Conservation (phyloP, 176 grass and related monocot genomes). For the Alopecurus myosuroides region DNA sequence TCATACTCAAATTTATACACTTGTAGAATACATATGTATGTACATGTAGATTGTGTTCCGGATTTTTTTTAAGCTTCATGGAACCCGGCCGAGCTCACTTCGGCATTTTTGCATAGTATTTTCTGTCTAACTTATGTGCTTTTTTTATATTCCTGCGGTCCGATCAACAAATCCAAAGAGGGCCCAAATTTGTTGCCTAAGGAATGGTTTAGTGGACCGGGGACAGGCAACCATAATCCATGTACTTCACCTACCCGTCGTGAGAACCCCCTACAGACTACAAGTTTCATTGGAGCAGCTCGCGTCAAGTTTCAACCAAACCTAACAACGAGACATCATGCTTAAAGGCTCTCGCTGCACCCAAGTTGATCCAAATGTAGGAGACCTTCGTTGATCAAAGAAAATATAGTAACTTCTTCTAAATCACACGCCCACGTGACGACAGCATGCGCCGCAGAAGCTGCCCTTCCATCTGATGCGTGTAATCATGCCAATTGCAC, state of each 20-base stretch:
- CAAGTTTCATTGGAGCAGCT: neutral
- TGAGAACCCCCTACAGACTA: neutral
- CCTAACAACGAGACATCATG: neutral
- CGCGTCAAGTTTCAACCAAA: neutral
- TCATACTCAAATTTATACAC: no score
- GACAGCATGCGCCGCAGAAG: neutral
- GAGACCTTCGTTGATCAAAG: neutral
- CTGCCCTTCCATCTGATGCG: neutral
- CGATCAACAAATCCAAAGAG: neutral
- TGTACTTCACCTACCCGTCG: neutral
- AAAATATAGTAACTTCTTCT: neutral
- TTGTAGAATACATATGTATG: no score
- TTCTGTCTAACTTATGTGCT: no score
- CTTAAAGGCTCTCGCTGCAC: neutral
- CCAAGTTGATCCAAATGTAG: neutral
- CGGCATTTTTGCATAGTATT: no score
- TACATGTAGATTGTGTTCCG: no score
- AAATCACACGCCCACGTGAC: neutral
- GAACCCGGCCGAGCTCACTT: no score
- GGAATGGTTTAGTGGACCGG: neutral
- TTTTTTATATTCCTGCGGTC: neutral
- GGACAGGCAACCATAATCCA: neutral
- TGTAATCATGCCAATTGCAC: no score
- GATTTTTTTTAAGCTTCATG: no score
- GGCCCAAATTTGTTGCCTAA: neutral